phyloP scores from a whole-genome alignment of 2,329 filamentous ascomycete species.

The Penicillium capsulatum region DNA sequence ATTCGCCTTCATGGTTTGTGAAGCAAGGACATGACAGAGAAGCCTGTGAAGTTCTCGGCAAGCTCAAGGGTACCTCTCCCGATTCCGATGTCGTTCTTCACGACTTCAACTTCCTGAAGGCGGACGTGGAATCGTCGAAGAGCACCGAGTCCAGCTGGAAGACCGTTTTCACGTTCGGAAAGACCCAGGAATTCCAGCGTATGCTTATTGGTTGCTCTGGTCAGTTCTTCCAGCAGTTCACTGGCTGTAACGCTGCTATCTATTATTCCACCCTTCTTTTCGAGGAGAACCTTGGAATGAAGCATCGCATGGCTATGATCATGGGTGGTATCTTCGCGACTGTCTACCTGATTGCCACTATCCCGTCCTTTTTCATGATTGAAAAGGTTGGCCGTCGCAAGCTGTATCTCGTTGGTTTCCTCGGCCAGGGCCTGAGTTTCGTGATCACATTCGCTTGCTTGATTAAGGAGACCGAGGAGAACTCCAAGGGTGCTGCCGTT shows the following conservation, averaged over 20 bases:
- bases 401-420: constrained; percentile 8
- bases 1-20: constrained; percentile 54
- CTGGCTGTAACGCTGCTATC: constrained; percentile 45
- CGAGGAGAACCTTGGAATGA: constrained; percentile 33
- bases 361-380: constrained; percentile 11
- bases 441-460: constrained; percentile 35
- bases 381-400: constrained; percentile 10
- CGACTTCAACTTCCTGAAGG: constrained; percentile 42
- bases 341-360: constrained; percentile 27
- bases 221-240: constrained; percentile 43
- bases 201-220: constrained; percentile 29
- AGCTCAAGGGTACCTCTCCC: constrained; percentile 35
- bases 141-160: constrained; percentile 26
- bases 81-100: constrained; percentile 37
- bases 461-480: constrained; percentile 19
- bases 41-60: constrained; percentile 46
- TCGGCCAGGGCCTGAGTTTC: constrained; percentile 31
- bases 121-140: constrained; percentile 39
- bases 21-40: constrained; percentile 48
- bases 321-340: constrained; percentile 29
- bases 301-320: constrained; percentile 18
- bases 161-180: constrained; percentile 27
- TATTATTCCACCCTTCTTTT: constrained; percentile 47
- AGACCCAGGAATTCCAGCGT: constrained; percentile 32
- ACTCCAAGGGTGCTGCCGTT: constrained; percentile 44